A percentile compares a stretch with the other conserved stretches of the same genome.
These are phyloP conservation scores for Phylloporus sp. DNA, from an alignment of 1,284 basidiomycete species.

Conservation along the genomic window DNA sequence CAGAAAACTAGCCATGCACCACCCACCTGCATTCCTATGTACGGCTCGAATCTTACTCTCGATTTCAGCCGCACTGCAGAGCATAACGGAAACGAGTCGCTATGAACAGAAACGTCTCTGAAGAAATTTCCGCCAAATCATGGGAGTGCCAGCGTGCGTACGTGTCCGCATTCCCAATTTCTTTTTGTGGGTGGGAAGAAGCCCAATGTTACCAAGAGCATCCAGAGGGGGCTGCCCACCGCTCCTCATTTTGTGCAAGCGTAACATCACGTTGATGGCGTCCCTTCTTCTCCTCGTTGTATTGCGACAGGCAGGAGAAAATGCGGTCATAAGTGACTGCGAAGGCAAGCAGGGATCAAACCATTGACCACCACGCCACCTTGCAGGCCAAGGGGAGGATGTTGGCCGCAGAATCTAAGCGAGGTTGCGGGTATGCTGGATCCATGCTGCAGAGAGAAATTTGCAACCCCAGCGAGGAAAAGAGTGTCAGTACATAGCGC, in stretches of 20 bases:
- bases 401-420: slow-evolving; percentile 40
- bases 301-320: slow-evolving; percentile 37
- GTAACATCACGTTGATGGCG: slow-evolving; percentile 43
- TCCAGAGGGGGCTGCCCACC: slow-evolving; percentile 33
- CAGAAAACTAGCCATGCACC: slow-evolving; percentile 30
- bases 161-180: slow-evolving; percentile 33
- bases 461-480: slow-evolving; percentile 25
- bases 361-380: slow-evolving; percentile 33
- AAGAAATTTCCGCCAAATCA: slow-evolving; percentile 39
- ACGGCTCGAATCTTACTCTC: slow-evolving; percentile 29
- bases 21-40: slow-evolving; percentile 36
- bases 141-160: slow-evolving; percentile 34
- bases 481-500: slow-evolving; percentile 12
- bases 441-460: slow-evolving; percentile 30
- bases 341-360: slow-evolving; percentile 35
- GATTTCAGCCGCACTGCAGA: slow-evolving; percentile 33
- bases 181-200: slow-evolving; percentile 32
- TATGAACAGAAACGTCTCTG: slow-evolving; percentile 21
- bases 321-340: slow-evolving; percentile 36
- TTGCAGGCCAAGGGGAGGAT: slow-evolving; percentile 40
- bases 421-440: slow-evolving; percentile 32
- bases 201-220: slow-evolving; percentile 20
- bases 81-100: slow-evolving; percentile 27
- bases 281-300: slow-evolving; percentile 37
- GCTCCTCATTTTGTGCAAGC: slow-evolving; percentile 35